Evolutionary conservation across 805 yeast genomes (phyloP).

Genomic region (Yueomyces sinensis): DNA sequence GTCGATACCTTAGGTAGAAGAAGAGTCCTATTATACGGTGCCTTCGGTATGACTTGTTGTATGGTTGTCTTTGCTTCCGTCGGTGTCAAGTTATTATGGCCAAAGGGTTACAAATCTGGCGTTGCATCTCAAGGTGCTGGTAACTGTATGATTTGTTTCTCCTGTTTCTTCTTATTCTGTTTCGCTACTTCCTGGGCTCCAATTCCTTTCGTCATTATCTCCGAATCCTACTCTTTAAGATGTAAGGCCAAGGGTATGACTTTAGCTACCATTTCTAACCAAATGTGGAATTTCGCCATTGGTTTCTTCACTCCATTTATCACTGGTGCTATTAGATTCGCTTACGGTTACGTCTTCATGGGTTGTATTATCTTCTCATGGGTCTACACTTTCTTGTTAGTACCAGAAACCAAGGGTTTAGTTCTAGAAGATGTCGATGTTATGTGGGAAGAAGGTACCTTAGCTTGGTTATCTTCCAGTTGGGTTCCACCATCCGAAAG

Average conservation of each 20-base stretch:
- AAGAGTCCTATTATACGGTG: constrained; percentile 34
- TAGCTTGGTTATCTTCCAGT: constrained; percentile 34
- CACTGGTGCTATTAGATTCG: constrained; percentile 51
- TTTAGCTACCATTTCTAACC: constrained; percentile 52
- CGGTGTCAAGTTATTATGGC: constrained; percentile 40
- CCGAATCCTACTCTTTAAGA: constrained; percentile 65
- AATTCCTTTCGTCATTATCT: constrained; percentile 49
- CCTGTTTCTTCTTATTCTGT: constrained; percentile 61
- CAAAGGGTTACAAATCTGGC: constrained; percentile 22
- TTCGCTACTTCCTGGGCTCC: constrained; percentile 77
- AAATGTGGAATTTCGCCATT: constrained; percentile 58
- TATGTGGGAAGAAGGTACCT: constrained; percentile 32
- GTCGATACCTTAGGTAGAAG: constrained; percentile 49
- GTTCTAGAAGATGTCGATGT: constrained; percentile 74
- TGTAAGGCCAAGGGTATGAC: constrained; percentile 47
- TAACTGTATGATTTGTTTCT: constrained; percentile 57
- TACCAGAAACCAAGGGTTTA: constrained; percentile 72
- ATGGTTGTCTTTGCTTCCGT: constrained; percentile 42
- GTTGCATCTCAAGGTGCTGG: constrained; percentile 41
- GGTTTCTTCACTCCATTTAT: constrained; percentile 67
- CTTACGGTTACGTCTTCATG: constrained; percentile 53
- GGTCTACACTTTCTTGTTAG: constrained; percentile 58
- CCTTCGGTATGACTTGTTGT: constrained; percentile 36
- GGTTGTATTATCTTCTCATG: constrained; percentile 47
- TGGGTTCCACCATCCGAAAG: constrained; percentile 40